These are phyloP conservation scores for Hysterium pulicare DNA, from an alignment of 2,329 filamentous ascomycete species.

Conservation along the genomic window DNA sequence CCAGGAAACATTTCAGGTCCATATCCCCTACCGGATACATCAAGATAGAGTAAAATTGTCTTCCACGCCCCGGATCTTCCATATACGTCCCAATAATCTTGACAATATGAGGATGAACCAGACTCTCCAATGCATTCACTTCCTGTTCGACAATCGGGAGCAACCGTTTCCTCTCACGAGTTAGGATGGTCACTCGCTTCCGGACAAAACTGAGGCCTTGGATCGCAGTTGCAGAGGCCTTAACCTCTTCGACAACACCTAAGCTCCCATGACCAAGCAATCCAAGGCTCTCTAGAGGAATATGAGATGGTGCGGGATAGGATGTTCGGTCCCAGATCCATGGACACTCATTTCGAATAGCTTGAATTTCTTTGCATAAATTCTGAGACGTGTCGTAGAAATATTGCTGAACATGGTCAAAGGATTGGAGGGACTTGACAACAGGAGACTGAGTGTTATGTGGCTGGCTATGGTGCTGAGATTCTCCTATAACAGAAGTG, in stretches of 20 bases:
- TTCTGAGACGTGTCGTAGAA: too few species aligned
- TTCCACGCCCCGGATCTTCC: background rate
- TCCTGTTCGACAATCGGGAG: background rate
- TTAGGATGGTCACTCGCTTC: background rate
- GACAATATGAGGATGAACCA: background rate
- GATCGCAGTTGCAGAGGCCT: background rate
- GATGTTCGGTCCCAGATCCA: too few species aligned
- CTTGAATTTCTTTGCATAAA: too few species aligned
- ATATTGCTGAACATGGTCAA: too few species aligned
- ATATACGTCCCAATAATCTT: background rate
- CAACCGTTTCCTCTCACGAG: background rate
- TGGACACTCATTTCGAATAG: too few species aligned
- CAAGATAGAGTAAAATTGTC: background rate
- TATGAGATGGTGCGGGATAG: too few species aligned
- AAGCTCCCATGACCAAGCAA: background rate
- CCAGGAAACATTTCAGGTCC: background rate
- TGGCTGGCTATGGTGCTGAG: too few species aligned
- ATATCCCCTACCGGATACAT: background rate
- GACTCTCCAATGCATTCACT: background rate
- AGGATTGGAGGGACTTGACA: too few species aligned
- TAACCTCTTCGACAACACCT: background rate
- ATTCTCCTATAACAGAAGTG: too few species aligned
- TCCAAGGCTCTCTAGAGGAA: background rate
- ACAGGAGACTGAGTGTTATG: too few species aligned
- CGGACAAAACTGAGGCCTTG: background rate